Base-by-base conservation (phyloP, 176 grass and related monocot genomes). In the Panicum miliaceum region DNA sequence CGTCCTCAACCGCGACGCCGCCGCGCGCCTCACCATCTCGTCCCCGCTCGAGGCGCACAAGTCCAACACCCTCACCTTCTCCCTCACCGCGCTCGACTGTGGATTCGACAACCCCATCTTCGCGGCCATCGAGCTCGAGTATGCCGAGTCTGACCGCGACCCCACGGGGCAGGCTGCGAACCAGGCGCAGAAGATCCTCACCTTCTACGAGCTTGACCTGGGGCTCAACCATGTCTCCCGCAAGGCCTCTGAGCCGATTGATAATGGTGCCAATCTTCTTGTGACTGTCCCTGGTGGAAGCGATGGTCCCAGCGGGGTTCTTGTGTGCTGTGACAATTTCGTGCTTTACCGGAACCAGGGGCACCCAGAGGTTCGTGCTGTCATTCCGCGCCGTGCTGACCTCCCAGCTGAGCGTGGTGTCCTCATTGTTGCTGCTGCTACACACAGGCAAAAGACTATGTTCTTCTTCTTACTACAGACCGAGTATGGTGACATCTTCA, bases 161-260 rank as follows among this genome's bases (percentile, higher is more conserved):
- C 88, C 96, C 9, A 88, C 91, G 0, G 96, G 96, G 56, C 93
- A 94, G 57, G 93, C 96, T 52, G 93, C 93, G 11, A 82, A 86
- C n/a, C 91, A 96, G 26, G 96, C 93, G 7, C 96, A 96, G 84
- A 99, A 99, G 89, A 59, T 94, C 70, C 91, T 99, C 77, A 96
- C 96, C 15, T 99, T 99, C 90, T 99, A 99, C 46, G 96, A 99
- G 89, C 96, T 99, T 20, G 96, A 99, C 53, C 75, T 99, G 36
- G 96, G 96, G 13, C 93, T 99, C 42, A 96, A 99, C 78, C 96
- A 99, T 63, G 93, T 96, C 18, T 96, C 96, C 2, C 93, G 96
- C 50, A 99, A 99, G 89, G 92, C 86, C 63, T 96, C 96, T 0
- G 96, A 99, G 64, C 96, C 96, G 0, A 91, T 94, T 26, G 93